These are phyloP conservation scores for Medicago lupulina DNA, from an alignment of 306 rosid genomes.

Conservation along the genomic window DNA sequence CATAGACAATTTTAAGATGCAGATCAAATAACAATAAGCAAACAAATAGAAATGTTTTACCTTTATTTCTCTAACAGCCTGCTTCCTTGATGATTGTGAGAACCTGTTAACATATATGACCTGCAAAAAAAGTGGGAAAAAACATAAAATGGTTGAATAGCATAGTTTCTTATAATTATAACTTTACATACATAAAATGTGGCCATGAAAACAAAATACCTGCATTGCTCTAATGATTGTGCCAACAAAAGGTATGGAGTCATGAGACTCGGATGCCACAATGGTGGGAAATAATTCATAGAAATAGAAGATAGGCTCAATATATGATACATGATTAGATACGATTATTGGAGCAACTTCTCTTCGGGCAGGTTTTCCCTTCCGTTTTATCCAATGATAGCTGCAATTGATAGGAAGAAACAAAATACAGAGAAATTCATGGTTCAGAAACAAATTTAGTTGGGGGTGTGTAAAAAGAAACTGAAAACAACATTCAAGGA, in stretches of 20 bases:
- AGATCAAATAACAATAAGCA: conserved; percentile 33
- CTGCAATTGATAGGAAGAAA: conserved; percentile 54
- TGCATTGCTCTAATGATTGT: conserved; percentile 99
- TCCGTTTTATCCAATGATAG: conserved; percentile 96
- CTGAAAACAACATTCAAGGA: conserved; percentile 3
- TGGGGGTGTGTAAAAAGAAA: not conserved
- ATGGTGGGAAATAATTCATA: conserved; percentile 91
- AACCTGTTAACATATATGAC: conserved; percentile 91
- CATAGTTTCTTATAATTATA: not conserved
- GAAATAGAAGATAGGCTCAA: conserved; percentile 96
- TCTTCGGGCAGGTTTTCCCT: conserved; percentile 92
- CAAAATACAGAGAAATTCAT: conserved; percentile 24
- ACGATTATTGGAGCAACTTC: conserved; percentile 87
- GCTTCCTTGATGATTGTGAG: conserved; percentile 78
- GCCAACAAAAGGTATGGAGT: conserved; percentile 89
- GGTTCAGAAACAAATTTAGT: conserved; percentile 32
- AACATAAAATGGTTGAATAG: conserved; percentile 31
- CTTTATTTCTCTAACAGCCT: conserved; percentile 87
- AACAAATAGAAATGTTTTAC: conserved; percentile 70
- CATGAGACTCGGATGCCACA: conserved; percentile 97
- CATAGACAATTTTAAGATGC: conserved; percentile 13
- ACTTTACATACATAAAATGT: conserved; percentile 28
- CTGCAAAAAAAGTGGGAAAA: conserved; percentile 53
- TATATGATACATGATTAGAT: conserved; percentile 90
- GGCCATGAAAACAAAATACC: conserved; percentile 57